These are phyloP conservation scores for Arthroderma uncinatum DNA, from an alignment of 2,329 filamentous ascomycete genomes.

Conservation along the genomic window DNA sequence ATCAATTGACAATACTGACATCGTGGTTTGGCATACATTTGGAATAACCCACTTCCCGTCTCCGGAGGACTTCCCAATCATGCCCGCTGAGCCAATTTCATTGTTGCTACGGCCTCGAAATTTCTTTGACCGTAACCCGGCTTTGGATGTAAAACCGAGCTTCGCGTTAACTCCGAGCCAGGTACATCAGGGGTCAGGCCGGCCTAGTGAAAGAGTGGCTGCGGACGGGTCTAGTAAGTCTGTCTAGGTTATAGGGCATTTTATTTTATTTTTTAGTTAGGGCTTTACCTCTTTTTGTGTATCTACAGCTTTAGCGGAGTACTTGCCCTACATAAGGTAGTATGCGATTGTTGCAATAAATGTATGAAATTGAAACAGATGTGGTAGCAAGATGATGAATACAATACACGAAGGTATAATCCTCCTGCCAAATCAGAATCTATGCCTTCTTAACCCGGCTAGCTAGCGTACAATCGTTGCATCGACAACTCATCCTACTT, in stretches of 20 bases:
- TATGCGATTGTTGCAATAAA: no score
- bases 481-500: not conserved
- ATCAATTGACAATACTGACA: conserved; percentile 67
- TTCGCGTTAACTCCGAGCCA: conserved; percentile 64
- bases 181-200: conserved; percentile 35
- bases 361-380: no score
- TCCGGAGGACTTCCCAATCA: conserved; percentile 84
- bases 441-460: no score
- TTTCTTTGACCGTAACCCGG: conserved; percentile 72
- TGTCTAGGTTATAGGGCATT: conserved; percentile 26
- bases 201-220: conserved; percentile 24
- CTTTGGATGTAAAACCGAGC: conserved; percentile 67
- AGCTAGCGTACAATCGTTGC: not conserved
- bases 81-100: conserved; percentile 79
- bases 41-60: conserved; percentile 81
- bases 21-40: conserved; percentile 91
- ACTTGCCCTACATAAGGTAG: no score
- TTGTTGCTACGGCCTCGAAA: conserved; percentile 66
- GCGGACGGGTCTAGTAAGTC: conserved; percentile 30
- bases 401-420: no score
- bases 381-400: no score
- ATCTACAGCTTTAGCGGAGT: no score
- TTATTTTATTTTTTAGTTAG: no score
- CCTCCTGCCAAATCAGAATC: no score
- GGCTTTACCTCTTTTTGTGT: no score